Conservation (phyloP, 768 basidiomycete genomes). For the Tulasnella calospora region DNA sequence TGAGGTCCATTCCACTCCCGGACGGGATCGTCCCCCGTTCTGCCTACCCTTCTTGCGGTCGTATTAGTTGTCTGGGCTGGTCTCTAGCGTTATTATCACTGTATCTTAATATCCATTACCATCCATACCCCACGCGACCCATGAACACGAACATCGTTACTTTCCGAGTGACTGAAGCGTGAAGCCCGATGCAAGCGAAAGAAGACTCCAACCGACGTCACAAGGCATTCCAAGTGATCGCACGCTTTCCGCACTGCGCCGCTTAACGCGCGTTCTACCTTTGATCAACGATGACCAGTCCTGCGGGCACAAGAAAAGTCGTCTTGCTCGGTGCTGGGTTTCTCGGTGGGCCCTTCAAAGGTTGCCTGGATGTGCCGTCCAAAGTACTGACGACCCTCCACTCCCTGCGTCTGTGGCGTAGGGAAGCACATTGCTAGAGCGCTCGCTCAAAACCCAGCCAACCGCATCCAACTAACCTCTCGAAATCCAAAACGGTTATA, state of each 20-base stretch:
- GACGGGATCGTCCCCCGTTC: not conserved
- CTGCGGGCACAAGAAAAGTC: constrained; percentile 33
- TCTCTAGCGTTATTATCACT: not conserved
- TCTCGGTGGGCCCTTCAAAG: constrained; percentile 45
- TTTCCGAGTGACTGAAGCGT: not conserved
- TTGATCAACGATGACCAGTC: not conserved
- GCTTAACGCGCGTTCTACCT: not conserved
- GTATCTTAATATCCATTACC: not conserved
- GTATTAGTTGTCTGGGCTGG: not conserved
- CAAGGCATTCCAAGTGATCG: not conserved
- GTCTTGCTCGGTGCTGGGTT: constrained; percentile 49
- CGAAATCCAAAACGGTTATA: constrained; percentile 49
- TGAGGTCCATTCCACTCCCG: not conserved
- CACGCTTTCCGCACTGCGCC: not conserved
- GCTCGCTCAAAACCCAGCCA: constrained; percentile 42
- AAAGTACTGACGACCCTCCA: not conserved
- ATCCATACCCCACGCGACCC: not conserved
- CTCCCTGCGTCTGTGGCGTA: constrained; percentile 31
- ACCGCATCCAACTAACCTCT: constrained; percentile 56
- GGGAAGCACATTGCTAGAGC: constrained; percentile 57
- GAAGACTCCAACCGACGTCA: not conserved
- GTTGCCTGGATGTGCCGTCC: not conserved
- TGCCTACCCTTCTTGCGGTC: not conserved
- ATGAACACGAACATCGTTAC: not conserved
- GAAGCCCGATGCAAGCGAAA: not conserved